Evolutionary conservation across 2,329 filamentous ascomycete species (phyloP).

Genomic region (Colletotrichum aenigma): DNA sequence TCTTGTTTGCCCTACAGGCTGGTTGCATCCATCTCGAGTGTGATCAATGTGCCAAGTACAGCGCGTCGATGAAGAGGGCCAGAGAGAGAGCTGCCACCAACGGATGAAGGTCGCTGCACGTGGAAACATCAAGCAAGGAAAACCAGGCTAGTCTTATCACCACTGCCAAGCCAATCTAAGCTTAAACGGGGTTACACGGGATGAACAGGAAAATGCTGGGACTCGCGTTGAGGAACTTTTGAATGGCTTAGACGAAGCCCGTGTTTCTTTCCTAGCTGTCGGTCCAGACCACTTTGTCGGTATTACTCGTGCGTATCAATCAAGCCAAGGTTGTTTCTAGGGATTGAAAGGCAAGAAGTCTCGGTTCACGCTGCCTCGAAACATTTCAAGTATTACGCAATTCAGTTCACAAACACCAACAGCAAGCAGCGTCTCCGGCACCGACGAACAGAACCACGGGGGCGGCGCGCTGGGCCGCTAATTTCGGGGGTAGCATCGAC

Average conservation of each 20-base stretch:
- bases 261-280: background rate
- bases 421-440: background rate
- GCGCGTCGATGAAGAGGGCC: background rate
- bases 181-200: background rate
- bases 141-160: background rate
- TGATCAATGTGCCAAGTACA: background rate
- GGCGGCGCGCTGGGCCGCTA: background rate
- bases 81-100: background rate
- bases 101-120: background rate
- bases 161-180: background rate
- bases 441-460: background rate
- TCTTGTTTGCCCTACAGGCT: rapidly evolving
- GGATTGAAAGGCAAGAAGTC: background rate
- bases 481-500: background rate
- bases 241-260: background rate
- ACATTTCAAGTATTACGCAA: no score
- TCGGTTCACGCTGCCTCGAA: background rate
- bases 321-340: background rate
- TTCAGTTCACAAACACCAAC: background rate
- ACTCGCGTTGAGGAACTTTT: background rate
- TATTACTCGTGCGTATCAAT: background rate
- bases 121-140: background rate
- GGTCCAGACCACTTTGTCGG: background rate
- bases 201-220: background rate
- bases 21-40: background rate